Evolutionary conservation across 371 early-diverging fungal species (phyloP).

Genomic region (Scutellospora calospora): DNA sequence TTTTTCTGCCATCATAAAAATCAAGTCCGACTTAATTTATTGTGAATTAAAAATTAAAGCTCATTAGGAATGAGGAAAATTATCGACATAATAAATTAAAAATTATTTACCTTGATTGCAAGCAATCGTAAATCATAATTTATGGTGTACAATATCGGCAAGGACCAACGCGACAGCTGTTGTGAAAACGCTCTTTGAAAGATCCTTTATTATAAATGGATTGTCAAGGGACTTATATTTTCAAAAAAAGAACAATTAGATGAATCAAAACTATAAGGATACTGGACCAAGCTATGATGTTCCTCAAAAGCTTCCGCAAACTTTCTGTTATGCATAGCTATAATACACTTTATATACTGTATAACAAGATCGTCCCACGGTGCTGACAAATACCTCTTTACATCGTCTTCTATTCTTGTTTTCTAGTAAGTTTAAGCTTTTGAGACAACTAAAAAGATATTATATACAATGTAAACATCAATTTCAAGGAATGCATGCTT

Average conservation of each 20-base stretch:
- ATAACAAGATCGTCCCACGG: constrained; percentile 41
- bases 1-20: not conserved
- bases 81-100: not conserved
- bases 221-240: not conserved
- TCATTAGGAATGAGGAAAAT: not conserved
- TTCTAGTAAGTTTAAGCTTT: not conserved
- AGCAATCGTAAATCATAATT: constrained; percentile 29
- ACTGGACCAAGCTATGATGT: constrained; percentile 30
- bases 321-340: constrained; percentile 17
- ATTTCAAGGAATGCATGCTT: not conserved
- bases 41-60: not conserved
- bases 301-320: constrained; percentile 26
- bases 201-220: not conserved
- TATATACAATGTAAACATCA: too few species aligned
- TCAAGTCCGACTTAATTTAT: constrained; percentile 18
- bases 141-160: constrained; percentile 37
- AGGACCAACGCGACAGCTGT: not conserved
- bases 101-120: constrained; percentile 33
- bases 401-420: constrained; percentile 20
- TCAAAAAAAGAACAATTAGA: not conserved
- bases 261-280: constrained; percentile 30
- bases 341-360: constrained; percentile 28
- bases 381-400: not conserved
- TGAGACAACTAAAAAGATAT: too few species aligned
- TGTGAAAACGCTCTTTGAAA: constrained; percentile 15